Base-by-base conservation (phyloP, 2,329 filamentous ascomycete genomes). In the Cercospora canescens region DNA sequence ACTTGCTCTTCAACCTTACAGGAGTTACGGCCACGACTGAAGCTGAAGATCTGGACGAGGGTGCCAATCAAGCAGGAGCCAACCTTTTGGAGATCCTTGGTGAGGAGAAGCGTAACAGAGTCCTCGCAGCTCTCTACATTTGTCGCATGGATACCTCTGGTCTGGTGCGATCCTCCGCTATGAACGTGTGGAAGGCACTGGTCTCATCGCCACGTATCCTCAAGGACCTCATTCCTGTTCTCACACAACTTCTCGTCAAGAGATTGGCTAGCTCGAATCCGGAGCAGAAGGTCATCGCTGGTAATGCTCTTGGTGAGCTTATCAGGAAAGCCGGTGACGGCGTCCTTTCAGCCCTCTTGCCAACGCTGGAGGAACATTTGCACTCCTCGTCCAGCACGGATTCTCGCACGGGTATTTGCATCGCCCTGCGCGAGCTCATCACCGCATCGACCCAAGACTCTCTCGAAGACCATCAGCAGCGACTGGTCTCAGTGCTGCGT, bases 231-330 rank as follows among this genome's bases (percentile, higher is more conserved):
- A 91, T 97, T 55, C 94, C 95, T 52, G 97, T 93, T 1, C 89
- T 99, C 67, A 96, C 93, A 6, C 94, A 97, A 78, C 88, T 99
- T 69, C 91, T 99, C 73, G 98, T 99, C 77, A 89, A 92, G 66
- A 91, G 95, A 57, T 87, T 99, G 72, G 95, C 93, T 68, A 98
- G 94, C 78, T 91, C 94, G 54, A 98, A 97, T 76, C 94, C 96
- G 90, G 95, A 99, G 79, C 95, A 99, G 80, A 98, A 97, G 83
- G 91, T 97, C 73, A 99, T 99, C 83, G 95, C 96, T 71, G 94
- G 94, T 78, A 98, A 98, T 78, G 93, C 95, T 57, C 86, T 99
- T 63, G 95, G 95, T 76, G 95, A 99, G 78, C 88, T 99, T 71
- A 98, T 99, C 75, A 90, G 95, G 75, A 97, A 97, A 80, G 94